A percentile compares a stretch with the other conserved stretches of the same genome.
Evolutionary conservation across 208 protist species (phyloP).

Genomic region (Acanthamoeba triangularis): DNA sequence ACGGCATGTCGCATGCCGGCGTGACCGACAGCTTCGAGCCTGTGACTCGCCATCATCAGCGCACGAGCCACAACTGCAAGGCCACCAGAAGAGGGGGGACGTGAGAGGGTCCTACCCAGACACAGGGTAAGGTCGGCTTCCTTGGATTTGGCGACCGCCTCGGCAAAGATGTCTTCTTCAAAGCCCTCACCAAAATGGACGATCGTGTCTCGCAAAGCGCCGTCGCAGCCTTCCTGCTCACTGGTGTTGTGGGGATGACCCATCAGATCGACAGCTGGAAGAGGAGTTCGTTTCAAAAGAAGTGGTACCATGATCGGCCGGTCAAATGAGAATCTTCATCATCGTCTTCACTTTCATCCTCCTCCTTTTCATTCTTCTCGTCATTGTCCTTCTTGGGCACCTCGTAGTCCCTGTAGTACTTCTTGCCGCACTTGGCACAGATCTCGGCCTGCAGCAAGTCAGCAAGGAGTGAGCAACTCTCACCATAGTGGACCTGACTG

Average conservation of each 20-base stretch:
- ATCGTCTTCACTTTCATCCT: not conserved
- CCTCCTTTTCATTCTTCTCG: not conserved
- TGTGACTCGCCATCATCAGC: not conserved
- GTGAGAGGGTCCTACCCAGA: not conserved
- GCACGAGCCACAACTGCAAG: too few species aligned
- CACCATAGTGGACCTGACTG: not conserved
- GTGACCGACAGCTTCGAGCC: not conserved
- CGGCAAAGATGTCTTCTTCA: not conserved
- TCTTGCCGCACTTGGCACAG: not conserved
- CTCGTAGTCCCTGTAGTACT: constrained; percentile 1
- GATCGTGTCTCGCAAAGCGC: not conserved
- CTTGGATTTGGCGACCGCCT: not conserved
- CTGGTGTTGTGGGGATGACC: not conserved
- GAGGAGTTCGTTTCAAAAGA: not conserved
- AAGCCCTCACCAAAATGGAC: not conserved
- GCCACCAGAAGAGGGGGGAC: too few species aligned
- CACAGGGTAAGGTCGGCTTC: not conserved
- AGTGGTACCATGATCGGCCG: not conserved
- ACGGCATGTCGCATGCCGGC: not conserved
- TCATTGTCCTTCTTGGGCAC: not conserved
- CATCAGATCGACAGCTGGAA: not conserved
- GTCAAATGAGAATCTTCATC: not conserved
- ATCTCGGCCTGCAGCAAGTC: not conserved
- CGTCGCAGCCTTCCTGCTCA: not conserved
- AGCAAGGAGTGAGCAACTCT: not conserved